A percentile compares a stretch with the other conserved stretches of the same genome.
phyloP scores from a whole-genome alignment of 306 rosid genomes.

The Lathyrus sativus region DNA sequence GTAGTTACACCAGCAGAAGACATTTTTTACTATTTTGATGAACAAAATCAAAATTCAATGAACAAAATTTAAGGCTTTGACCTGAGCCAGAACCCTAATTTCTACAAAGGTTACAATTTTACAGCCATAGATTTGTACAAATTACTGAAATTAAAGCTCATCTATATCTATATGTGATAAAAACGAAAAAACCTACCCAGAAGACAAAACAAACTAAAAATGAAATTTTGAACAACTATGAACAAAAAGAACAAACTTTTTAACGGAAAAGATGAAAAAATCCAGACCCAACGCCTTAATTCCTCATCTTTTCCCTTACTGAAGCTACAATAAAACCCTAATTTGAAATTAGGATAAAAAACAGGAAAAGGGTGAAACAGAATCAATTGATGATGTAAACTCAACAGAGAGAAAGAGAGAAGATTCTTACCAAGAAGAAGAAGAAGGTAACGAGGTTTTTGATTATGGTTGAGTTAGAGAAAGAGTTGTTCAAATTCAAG shows the following conservation, averaged over 20 bases:
- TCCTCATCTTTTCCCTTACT: constrained; percentile 38
- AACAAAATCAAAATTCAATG: neutral
- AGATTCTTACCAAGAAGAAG: constrained; percentile 46
- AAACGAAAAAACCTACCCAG: constrained; percentile 38
- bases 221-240: constrained; percentile 12
- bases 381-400: constrained; percentile 37
- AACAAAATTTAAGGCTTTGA: constrained; percentile 36
- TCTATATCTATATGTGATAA: constrained; percentile 37
- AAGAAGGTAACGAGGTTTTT: constrained; percentile 4
- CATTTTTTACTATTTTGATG: constrained; percentile 45
- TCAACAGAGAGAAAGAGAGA: neutral
- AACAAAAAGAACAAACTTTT: constrained; percentile 26
- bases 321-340: constrained; percentile 6
- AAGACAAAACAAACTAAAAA: constrained; percentile 40
- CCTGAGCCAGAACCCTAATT: constrained; percentile 42
- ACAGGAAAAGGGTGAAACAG: constrained; percentile 1
- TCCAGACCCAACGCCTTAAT: constrained; percentile 45
- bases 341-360: constrained; percentile 22
- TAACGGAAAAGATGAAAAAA: constrained; percentile 5
- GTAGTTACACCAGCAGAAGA: constrained; percentile 74
- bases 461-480: neutral
- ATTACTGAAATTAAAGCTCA: neutral
- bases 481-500: constrained; percentile 37
- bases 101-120: constrained; percentile 37
- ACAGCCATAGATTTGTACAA: constrained; percentile 38